These are phyloP conservation scores for Vanderwaltozyma verrucispora DNA, from an alignment of 805 yeast species.

Conservation along the genomic window DNA sequence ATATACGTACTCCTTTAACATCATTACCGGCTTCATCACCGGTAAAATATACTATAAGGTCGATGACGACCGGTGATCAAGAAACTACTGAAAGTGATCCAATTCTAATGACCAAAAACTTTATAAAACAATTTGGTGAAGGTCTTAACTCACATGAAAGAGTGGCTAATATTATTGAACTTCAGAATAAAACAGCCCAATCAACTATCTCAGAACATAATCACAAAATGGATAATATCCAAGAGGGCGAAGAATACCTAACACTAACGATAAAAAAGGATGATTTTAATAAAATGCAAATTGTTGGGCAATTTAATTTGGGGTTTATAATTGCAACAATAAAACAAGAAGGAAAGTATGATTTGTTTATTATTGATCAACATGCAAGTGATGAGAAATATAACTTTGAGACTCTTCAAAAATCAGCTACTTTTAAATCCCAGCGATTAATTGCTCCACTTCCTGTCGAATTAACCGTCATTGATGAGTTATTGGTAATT, in stretches of 20 bases:
- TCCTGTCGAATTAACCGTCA: constrained; percentile 51
- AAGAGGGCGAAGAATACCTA: constrained; percentile 47
- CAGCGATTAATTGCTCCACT: constrained; percentile 62
- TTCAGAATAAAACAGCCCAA: not conserved
- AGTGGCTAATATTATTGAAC: no score
- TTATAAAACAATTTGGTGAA: not conserved
- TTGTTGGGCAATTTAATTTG: constrained; percentile 91
- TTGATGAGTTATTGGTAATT: constrained; percentile 66
- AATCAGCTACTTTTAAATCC: constrained; percentile 44
- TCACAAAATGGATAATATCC: constrained; percentile 35
- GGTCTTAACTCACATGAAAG: no score
- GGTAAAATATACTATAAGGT: not conserved
- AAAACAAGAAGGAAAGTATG: constrained; percentile 31
- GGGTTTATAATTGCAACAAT: constrained; percentile 80
- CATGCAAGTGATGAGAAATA: constrained; percentile 96
- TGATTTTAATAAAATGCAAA: constrained; percentile 65
- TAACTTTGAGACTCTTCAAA: constrained; percentile 68
- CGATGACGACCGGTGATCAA: not conserved
- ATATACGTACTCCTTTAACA: constrained; percentile 9
- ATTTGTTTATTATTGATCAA: constrained; percentile 85
- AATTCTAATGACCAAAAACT: not conserved
- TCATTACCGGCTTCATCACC: not conserved
- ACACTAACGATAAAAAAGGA: constrained; percentile 54
- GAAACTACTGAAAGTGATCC: not conserved
- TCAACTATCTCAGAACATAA: constrained; percentile 2